Base-by-base conservation (phyloP, 2,329 filamentous ascomycete species). In the Pseudogymnoascus sp. region DNA sequence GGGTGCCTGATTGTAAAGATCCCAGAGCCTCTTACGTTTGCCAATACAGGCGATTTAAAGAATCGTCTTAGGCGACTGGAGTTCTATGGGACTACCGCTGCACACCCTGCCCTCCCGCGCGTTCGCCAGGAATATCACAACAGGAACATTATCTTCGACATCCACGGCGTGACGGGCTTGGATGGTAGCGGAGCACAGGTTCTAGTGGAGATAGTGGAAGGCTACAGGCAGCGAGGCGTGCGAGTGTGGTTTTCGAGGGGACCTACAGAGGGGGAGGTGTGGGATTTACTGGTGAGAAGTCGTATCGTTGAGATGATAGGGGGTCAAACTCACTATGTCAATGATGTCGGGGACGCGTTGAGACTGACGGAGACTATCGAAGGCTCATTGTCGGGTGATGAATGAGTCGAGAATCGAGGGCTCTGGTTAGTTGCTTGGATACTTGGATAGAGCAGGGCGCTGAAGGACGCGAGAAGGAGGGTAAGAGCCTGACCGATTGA, bases 1-100 rank as follows among this genome's bases (percentile, higher is more conserved):
- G 91, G 93, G 15, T 96, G 90, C 65, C 79, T 99, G 9, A 96
- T 99, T 65, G 91, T 97, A 71, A 97, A 97, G 79, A 97, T 99
- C 63, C 93, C 95, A 0, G 95, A 99, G 73, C 95, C 95, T 0
- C 79, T 99, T 61, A 97, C 93, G 0, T 99, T 99, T 74, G 93
- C 93, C 72, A 99, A 99, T 74, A 97, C 95, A 0, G 95, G 93
- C 57, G 90, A 95, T 69, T 79, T 99, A 50, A 96, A 96, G 75
- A 88, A 87, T 62, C 84, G 95, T 3, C 81, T 99, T 10, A 83
- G 89, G 5, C 81, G 95, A 6, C 81, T 99, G 1, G 95, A 97
- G 75, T 83, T 92, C 21, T 96, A 97, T 71, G 95, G 95, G n/a
- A 93, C 91, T 0, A 87, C 81, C 53, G 80, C 83, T 62, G 91